A percentile compares a stretch with the other conserved stretches of the same genome.
Evolutionary conservation across 768 basidiomycete genomes (phyloP).

Genomic region (Lentinula edodes): DNA sequence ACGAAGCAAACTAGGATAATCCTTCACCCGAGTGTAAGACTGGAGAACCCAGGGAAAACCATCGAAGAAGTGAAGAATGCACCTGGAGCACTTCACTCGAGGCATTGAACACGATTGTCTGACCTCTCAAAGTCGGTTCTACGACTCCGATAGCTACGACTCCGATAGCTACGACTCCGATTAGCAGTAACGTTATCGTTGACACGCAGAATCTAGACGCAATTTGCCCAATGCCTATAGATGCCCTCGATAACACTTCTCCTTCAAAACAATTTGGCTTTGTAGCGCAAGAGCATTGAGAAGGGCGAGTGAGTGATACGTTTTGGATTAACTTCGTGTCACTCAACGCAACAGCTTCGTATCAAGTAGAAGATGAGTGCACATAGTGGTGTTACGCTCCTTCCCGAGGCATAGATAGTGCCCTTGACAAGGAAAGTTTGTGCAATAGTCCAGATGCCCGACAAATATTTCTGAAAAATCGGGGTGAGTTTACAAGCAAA

Average conservation of each 20-base stretch:
- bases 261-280: conserved; percentile 2
- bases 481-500: too few species aligned
- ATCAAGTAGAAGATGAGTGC: too few species aligned
- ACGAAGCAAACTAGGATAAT: too few species aligned
- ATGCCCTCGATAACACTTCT: not conserved
- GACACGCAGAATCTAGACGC: not conserved
- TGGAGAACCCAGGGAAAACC: too few species aligned
- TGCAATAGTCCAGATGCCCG: too few species aligned
- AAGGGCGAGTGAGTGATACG: conserved; percentile 8
- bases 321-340: conserved; percentile 8
- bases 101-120: not conserved
- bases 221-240: not conserved
- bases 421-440: too few species aligned
- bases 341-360: not conserved
- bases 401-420: too few species aligned
- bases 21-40: not conserved
- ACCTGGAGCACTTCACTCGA: conserved; percentile 10
- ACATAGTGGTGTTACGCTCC: too few species aligned
- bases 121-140: conserved; percentile 3
- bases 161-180: conserved; percentile 5
- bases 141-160: conserved; percentile 4
- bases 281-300: conserved; percentile 10
- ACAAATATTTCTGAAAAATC: too few species aligned
- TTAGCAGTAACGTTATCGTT: conserved; percentile 7
- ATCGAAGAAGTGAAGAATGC: not conserved